phyloP scores from a whole-genome alignment of 2,329 filamentous ascomycete species.

The Xylaria hypoxylon region DNA sequence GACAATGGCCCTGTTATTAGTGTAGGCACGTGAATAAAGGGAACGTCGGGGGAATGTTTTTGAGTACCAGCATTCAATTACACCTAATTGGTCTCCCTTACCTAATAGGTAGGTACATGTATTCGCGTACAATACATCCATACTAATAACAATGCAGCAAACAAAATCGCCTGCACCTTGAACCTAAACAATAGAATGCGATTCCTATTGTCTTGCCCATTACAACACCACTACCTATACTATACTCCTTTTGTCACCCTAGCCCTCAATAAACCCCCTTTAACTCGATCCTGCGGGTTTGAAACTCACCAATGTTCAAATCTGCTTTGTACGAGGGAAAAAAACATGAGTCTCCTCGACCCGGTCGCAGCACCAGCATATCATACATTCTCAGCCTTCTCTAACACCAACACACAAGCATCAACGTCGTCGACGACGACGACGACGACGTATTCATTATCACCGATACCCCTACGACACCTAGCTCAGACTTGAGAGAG shows the following conservation, averaged over 20 bases:
- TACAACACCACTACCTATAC: background rate
- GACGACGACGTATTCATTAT: too few species aligned
- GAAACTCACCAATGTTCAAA: background rate
- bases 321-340: background rate
- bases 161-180: background rate
- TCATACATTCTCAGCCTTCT: background rate
- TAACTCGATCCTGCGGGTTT: background rate
- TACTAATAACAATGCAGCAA: background rate
- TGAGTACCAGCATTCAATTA: background rate
- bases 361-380: background rate
- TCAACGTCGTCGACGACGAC: too few species aligned
- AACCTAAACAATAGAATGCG: conserved; percentile 19
- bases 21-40: background rate
- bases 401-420: background rate
- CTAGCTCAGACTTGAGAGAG: too few species aligned
- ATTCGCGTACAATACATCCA: too few species aligned
- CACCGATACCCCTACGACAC: too few species aligned
- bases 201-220: background rate
- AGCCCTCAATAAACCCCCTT: background rate
- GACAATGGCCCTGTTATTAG: background rate
- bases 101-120: too few species aligned
- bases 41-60: background rate
- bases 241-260: background rate
- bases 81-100: background rate
- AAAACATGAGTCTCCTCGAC: conserved; percentile 16